A percentile compares a stretch with the other conserved stretches of the same genome.
These are phyloP conservation scores for slime mould (Dictyostelium discoideum) DNA, from an alignment of 78 protist species.

Conservation along the genomic window DNA sequence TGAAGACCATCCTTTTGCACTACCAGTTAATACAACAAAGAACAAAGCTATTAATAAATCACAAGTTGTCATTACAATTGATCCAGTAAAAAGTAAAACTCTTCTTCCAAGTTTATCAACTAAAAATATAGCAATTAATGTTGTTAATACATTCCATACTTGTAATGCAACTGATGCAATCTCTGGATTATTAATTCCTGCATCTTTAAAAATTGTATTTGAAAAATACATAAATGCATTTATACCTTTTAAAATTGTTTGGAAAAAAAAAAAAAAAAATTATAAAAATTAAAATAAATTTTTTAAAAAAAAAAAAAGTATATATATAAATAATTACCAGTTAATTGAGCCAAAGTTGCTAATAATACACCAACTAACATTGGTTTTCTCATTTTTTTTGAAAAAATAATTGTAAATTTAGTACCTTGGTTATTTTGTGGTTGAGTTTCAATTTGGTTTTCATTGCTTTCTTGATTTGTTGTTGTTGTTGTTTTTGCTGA, in stretches of 20 bases:
- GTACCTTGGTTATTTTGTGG: neutral
- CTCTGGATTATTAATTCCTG: slow-evolving; percentile 34
- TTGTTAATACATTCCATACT: slow-evolving; percentile 67
- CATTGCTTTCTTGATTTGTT: neutral
- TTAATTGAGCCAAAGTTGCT: slow-evolving; percentile 30
- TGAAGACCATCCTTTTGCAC: slow-evolving; percentile 42
- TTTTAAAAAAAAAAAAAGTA: neutral
- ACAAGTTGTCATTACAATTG: slow-evolving; percentile 42
- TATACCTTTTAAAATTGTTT: slow-evolving; percentile 4
- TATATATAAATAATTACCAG: slow-evolving; percentile 34
- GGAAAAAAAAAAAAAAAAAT: too few relatives aligned
- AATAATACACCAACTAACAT: slow-evolving; percentile 45
- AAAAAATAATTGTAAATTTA: neutral
- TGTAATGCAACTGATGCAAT: slow-evolving; percentile 34
- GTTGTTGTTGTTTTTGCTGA: neutral
- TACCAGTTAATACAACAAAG: slow-evolving; percentile 12
- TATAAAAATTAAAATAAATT: neutral
- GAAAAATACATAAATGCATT: slow-evolving; percentile 79
- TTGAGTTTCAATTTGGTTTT: neutral
- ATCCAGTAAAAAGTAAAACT: slow-evolving; percentile 31
- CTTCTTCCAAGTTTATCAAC: slow-evolving; percentile 65
- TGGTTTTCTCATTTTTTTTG: slow-evolving; percentile 37
- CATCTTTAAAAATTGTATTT: slow-evolving; percentile 47
- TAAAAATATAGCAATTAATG: slow-evolving; percentile 30
- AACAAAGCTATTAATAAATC: slow-evolving; percentile 33